Evolutionary conservation across 164 flowering plant species (phyloP), one percentile per base, ranked within the genome.

Genomic region (Piper longum): DNA sequence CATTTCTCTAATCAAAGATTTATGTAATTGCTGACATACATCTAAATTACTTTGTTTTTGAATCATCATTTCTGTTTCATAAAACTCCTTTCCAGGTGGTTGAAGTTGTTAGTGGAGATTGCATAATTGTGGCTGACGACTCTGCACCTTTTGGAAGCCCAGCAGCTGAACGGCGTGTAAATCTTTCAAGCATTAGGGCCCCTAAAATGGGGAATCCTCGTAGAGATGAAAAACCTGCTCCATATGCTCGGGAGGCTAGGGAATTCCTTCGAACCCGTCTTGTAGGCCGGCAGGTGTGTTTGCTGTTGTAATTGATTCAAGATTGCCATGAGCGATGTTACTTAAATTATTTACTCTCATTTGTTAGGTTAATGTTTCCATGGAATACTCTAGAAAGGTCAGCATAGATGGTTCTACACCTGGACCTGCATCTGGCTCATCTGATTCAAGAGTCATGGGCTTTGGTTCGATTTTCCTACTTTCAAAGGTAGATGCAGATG

Each of bases 21-120:
- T 48, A 12, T 8, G 52, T 48, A 5, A 5, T 48, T 2, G 9
- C 12, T 8, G 52, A 12, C 3, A 2, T 2, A 9, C 7, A 48
- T 48, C 52, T 14, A 48, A 1, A 12, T 48, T 14, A 9, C 52
- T 14, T 48, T 48, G 14, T 48, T 5, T 61, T 54, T 41, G 54
- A 41, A 41, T 40, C 41, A 18, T 1, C 48, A 7, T 56, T 19
- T 39, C 1, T 43, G 14, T 48, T 48, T 5, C 63, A 4, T n/a
- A 39, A n/a, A 16, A 73, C 13, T 61, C 59, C 42, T 65, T 36
- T 66, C 26, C 77, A 93, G 99, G 99, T 93, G 12, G 91, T 95
- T 60, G 99, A 95, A 77, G 93, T 91, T 82, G 96, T 87, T 16
- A 91, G 97, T 76, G 99, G 96, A 36, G 99, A 91, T 63, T 95